phyloP scores from a whole-genome alignment of 2,329 filamentous ascomycete species.

The Esteya vermicola region DNA sequence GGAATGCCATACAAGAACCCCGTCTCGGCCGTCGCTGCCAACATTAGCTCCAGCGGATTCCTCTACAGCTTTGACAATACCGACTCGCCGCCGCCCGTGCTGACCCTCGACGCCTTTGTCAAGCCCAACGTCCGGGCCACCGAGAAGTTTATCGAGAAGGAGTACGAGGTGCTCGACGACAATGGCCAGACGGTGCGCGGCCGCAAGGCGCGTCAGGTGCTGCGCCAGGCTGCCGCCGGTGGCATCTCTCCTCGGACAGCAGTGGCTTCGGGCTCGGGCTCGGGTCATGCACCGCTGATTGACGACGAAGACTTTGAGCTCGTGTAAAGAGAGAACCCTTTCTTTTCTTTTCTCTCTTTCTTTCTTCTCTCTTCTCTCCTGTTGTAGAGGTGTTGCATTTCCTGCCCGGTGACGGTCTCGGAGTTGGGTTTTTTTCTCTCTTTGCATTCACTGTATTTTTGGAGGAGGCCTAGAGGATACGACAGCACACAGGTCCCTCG shows the following conservation, averaged over 20 bases:
- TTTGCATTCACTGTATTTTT: no score
- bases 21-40: background rate
- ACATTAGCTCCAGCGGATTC: slow-evolving; percentile 7
- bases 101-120: slow-evolving; percentile 23
- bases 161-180: slow-evolving; percentile 31
- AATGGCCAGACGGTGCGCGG: slow-evolving; percentile 30
- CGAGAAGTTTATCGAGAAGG: slow-evolving; percentile 30
- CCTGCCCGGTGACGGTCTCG: no score
- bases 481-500: background rate
- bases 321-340: no score
- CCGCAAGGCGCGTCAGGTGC: slow-evolving; percentile 25
- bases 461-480: no score
- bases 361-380: no score
- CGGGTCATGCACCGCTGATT: no score
- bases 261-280: no score
- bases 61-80: slow-evolving; percentile 29
- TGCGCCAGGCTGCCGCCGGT: slow-evolving; percentile 17
- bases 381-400: no score
- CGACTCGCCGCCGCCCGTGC: slow-evolving; percentile 22
- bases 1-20: slow-evolving; percentile 15
- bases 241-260: no score
- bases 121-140: slow-evolving; percentile 23
- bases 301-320: slow-evolving; percentile 14
- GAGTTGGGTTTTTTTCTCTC: no score
- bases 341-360: no score